Evolutionary conservation across 805 yeast genomes (phyloP).

Genomic region (Metschnikowia matae): DNA sequence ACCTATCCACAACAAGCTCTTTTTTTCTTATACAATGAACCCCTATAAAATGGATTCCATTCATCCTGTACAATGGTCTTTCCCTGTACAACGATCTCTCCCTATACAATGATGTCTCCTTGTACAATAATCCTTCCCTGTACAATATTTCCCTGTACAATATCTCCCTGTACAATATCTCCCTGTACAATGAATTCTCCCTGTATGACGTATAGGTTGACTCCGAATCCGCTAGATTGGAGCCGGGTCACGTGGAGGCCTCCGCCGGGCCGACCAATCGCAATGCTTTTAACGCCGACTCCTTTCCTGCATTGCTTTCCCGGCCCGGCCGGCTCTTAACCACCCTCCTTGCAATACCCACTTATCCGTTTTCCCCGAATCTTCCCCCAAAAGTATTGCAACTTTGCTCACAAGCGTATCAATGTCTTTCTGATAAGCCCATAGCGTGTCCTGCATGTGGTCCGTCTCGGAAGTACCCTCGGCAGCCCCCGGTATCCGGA

Average conservation of each 20-base stretch:
- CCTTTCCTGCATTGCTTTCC: background rate
- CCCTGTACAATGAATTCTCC: too few relatives aligned
- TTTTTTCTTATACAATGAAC: too few relatives aligned
- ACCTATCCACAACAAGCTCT: background rate
- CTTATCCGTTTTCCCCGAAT: background rate
- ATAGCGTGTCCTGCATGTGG: background rate
- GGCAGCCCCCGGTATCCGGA: background rate
- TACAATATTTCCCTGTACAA: too few relatives aligned
- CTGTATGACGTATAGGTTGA: background rate
- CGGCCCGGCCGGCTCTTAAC: background rate
- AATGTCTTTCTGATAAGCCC: background rate
- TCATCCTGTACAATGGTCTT: too few relatives aligned
- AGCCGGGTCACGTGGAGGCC: background rate
- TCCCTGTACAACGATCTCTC: too few relatives aligned
- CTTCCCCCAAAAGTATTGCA: background rate
- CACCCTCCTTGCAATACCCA: background rate
- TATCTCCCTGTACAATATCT: too few relatives aligned
- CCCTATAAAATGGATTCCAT: too few relatives aligned
- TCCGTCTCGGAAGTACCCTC: background rate
- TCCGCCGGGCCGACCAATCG: constrained; percentile 3
- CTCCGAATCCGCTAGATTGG: background rate
- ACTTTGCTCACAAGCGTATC: background rate
- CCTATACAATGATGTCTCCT: too few relatives aligned
- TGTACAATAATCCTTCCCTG: too few relatives aligned
- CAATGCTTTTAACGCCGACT: background rate